These are phyloP conservation scores for Pichia nakasei DNA, from an alignment of 805 yeast genomes.

Conservation along the genomic window DNA sequence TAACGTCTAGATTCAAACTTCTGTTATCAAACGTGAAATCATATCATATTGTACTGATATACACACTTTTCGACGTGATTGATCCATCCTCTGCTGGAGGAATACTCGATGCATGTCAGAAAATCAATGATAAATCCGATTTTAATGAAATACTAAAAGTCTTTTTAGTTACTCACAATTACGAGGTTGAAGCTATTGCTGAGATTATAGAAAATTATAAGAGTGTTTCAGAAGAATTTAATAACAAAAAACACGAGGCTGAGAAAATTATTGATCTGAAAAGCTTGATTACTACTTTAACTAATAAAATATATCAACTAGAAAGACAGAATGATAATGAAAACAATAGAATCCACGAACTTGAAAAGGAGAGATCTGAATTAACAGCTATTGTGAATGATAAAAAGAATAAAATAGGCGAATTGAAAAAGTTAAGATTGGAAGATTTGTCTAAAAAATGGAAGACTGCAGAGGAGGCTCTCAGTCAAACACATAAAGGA, in stretches of 20 bases:
- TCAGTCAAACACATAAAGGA: constrained; percentile 52
- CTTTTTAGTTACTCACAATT: constrained; percentile 6
- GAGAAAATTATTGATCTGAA: neutral
- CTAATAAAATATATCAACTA: constrained; percentile 1
- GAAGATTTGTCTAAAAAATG: constrained; percentile 57
- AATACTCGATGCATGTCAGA: neutral
- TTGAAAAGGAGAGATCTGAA: constrained; percentile 1
- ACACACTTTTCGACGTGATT: neutral
- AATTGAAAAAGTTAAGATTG: constrained; percentile 34
- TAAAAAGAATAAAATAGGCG: constrained; percentile 7
- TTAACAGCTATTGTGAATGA: neutral
- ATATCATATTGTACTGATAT: constrained; percentile 1
- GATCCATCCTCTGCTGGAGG: constrained; percentile 4
- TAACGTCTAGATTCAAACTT: neutral
- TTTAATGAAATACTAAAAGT: neutral
- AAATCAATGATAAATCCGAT: neutral
- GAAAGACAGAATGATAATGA: constrained; percentile 4
- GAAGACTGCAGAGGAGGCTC: constrained; percentile 63
- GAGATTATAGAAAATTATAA: constrained; percentile 5
- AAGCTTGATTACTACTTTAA: constrained; percentile 1
- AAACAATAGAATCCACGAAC: constrained; percentile 2
- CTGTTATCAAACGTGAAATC: neutral
- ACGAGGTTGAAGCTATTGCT: constrained; percentile 4
- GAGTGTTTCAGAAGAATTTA: neutral
- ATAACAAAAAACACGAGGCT: neutral